Evolutionary conservation across 2,329 filamentous ascomycete species (phyloP).

Genomic region (Drechslerella stenobrocha): DNA sequence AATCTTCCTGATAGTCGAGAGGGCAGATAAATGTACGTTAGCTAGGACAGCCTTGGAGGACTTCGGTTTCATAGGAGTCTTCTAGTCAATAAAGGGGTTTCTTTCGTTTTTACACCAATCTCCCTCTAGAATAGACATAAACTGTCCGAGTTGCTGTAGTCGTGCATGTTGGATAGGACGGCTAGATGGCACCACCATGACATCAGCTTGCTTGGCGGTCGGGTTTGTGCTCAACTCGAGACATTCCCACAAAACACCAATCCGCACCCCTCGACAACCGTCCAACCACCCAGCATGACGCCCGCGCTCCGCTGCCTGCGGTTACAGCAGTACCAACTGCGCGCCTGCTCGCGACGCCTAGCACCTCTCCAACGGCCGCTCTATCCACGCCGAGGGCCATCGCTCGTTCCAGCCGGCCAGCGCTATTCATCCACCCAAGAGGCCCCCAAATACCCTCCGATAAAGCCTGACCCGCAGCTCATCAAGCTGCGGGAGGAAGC

Average conservation of each 20-base stretch:
- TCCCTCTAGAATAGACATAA: too few species aligned
- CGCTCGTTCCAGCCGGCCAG: slow-evolving; percentile 12
- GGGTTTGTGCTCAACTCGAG: not conserved
- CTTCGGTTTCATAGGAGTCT: too few species aligned
- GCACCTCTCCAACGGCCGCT: slow-evolving; percentile 20
- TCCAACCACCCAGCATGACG: slow-evolving; percentile 12
- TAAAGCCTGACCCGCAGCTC: slow-evolving; percentile 42
- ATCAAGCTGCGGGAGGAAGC: slow-evolving; percentile 29
- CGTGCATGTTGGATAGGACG: too few species aligned
- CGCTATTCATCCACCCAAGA: slow-evolving; percentile 13
- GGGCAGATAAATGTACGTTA: too few species aligned
- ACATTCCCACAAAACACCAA: slow-evolving; percentile 7
- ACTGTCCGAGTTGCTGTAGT: too few species aligned
- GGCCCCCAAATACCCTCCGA: slow-evolving; percentile 30
- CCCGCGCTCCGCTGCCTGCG: slow-evolving; percentile 37
- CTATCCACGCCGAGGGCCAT: not conserved
- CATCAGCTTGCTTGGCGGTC: not conserved
- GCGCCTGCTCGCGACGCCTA: slow-evolving; percentile 22
- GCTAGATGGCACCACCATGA: too few species aligned
- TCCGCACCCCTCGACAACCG: slow-evolving; percentile 5
- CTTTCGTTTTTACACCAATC: too few species aligned
- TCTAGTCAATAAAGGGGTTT: too few species aligned
- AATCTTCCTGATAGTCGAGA: too few species aligned
- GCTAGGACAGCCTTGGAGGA: too few species aligned
- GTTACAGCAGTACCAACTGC: slow-evolving; percentile 26